Evolutionary conservation across 2,329 filamentous ascomycete genomes (phyloP), one percentile per base, ranked within the genome.

Genomic region (Conoideocrella luteorostrata): DNA sequence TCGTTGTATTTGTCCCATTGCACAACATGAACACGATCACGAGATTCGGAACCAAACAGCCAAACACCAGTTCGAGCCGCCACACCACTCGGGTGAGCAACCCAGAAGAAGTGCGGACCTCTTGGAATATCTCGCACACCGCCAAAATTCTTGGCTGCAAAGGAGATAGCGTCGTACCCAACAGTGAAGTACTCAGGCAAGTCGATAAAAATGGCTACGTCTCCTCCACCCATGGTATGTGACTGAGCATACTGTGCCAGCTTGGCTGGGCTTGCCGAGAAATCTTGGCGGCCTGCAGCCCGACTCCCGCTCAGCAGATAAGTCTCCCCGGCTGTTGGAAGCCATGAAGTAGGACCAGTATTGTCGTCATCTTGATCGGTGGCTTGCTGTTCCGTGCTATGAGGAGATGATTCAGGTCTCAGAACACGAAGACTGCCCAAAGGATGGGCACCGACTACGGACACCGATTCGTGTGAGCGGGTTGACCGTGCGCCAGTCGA

Each of bases 81-180:
- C 15, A 69, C 63, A 15, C 66, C 64, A 2, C 65, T 64, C 0
- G 69, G 66, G 18, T 75, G 67, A 2, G 77, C 67, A 22, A 74
- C 69, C 77, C 78, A 83, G 45, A 82, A 64, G 46, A 83, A 74
- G 55, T 83, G 80, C 12, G 72, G 57, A 0, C 80, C 80, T 0
- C 65, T 55, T 0, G 77, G 75, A 21, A 83, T 64, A 43, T 77
- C 67, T 18, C 69, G 70, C 45, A 83, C 65, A 17, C 79, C 79
- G 7, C 63, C 61, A 50, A 81, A 76, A 18, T 68, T 59, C 32
- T 60, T 63, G 5, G 67, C 66, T 13, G 66, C 71, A 48, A 77
- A 68, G 2, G 71, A 70, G 36, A 72, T 56, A 3, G 68, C 63
- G 52, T 80, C 77, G 51, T 72, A 75, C 35, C 76, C 76, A 15